Base-by-base conservation (phyloP, 768 basidiomycete genomes). In the Russula earlei region DNA sequence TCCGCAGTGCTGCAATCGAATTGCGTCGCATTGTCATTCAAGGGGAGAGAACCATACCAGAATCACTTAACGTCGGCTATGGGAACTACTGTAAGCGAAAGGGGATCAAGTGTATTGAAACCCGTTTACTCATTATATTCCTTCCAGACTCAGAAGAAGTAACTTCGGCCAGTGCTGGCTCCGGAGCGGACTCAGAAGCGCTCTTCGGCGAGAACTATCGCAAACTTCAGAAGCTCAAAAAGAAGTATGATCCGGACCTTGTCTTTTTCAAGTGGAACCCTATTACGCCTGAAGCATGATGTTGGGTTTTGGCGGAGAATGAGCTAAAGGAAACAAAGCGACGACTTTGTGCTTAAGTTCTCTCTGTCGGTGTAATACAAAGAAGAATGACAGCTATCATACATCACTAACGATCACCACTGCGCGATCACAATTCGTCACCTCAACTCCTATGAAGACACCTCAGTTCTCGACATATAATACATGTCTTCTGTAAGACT, bases 231-330 rank as follows among this genome's bases (percentile, higher is more conserved):
- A 54, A 51, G 41, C 66, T 78, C 45, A 77, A 77, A 67, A 71
- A 68, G 62, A 64, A 64, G 25, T 74, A 75, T 61, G 75, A 77
- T 55, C 75, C 75, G 1, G 67, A 72, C 12, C 70, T 69, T 38
- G 60, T 75, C 10, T 78, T 78, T 63, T 69, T 71, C 53, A 74
- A 72, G 56, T 77, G 76, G 75, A 73, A 72, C 66, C 70, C 75
- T 24, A 75, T 77, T 38, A 61, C 56, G 2, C 75, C 75, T 6
- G 11, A 40, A 27, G 57, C 46, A 11, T 58, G 7, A 54, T 22
- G 24, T 25, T 12, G 11, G 19, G 17, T 36, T 27, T 15, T 27
- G 19, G 11, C 7, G 14, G 25, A 15, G n/a, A 10, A 27, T 42
- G 29, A 17, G 1, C 10, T 5, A 29, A 29, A 22, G 29, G 29